Percentiles rank a stretch among this genome's conserved stretches.
Conservation (phyloP, 257 asterid species). For the Capsicum chinense region DNA sequence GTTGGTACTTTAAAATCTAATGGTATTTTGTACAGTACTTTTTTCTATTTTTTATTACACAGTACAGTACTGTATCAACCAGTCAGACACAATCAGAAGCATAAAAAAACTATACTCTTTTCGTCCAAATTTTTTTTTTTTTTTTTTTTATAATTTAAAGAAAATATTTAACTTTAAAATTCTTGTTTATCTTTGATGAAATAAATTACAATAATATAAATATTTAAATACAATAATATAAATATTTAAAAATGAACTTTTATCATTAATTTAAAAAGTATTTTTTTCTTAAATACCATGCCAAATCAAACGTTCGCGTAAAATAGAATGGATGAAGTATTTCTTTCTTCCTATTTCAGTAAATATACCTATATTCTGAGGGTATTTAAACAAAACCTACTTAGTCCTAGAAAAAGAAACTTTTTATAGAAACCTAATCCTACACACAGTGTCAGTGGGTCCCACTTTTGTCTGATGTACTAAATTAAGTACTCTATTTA, state of each 20-base stretch:
- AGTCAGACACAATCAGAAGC: conserved; percentile 39
- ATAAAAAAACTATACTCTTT: too few species aligned
- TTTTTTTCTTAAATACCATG: too few species aligned
- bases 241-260: too few species aligned
- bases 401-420: conserved; percentile 26
- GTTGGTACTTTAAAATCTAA: conserved; percentile 37
- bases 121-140: too few species aligned
- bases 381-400: conserved; percentile 11
- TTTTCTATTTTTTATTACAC: conserved; percentile 35
- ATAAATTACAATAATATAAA: too few species aligned
- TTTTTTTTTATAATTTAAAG: too few species aligned
- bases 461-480: conserved; percentile 45
- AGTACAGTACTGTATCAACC: conserved; percentile 42
- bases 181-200: too few species aligned
- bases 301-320: too few species aligned
- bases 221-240: too few species aligned
- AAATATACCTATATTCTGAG: conserved; percentile 28
- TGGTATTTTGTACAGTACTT: conserved; percentile 29
- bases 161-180: too few species aligned
- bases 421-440: conserved; percentile 35
- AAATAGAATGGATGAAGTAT: too few species aligned
- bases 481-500: conserved; percentile 7
- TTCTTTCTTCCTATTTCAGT: conserved; percentile 31
- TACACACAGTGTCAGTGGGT: conserved; percentile 44
- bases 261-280: too few species aligned